phyloP scores from a whole-genome alignment of 768 basidiomycete species.

The Podaxis sp. region DNA sequence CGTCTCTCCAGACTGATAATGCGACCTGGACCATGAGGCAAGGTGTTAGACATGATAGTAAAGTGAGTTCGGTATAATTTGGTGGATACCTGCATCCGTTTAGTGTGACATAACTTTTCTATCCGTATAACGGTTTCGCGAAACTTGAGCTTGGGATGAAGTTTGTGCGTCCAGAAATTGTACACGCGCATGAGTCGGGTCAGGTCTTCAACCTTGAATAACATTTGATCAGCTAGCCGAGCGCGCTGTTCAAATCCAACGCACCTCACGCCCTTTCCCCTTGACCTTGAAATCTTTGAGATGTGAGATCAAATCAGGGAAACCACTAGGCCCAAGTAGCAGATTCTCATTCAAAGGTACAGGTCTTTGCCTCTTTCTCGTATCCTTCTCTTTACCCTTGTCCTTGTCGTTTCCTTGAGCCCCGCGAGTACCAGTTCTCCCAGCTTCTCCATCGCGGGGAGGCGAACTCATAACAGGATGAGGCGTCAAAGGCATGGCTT shows the following conservation, averaged over 20 bases:
- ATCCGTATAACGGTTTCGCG: conserved; percentile 80
- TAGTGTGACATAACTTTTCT: conserved; percentile 85
- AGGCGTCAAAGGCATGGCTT: conserved; percentile 29
- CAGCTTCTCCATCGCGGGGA: conserved; percentile 27
- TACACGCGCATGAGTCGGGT: conserved; percentile 77
- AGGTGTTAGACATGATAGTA: neutral
- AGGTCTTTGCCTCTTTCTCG: conserved; percentile 44
- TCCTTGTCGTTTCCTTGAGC: conserved; percentile 12
- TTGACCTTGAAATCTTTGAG: conserved; percentile 75
- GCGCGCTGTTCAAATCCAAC: conserved; percentile 5
- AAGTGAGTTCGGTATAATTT: neutral
- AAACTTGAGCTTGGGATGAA: conserved; percentile 89
- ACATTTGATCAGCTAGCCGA: neutral
- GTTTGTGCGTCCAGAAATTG: conserved; percentile 91
- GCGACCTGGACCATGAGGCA: conserved; percentile 42
- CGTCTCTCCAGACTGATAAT: conserved; percentile 75
- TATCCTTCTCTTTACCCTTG: conserved; percentile 22
- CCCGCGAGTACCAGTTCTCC: conserved; percentile 15
- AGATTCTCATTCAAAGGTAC: conserved; percentile 72
- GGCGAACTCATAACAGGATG: conserved; percentile 49
- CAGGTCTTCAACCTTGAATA: conserved; percentile 68
- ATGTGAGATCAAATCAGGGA: conserved; percentile 74
- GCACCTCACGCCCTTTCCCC: conserved; percentile 92
- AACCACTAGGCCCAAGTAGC: conserved; percentile 68
- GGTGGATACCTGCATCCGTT: conserved; percentile 73